Evolutionary conservation across 2,329 filamentous ascomycete genomes (phyloP).

Genomic region (Diaporthe ilicicola): DNA sequence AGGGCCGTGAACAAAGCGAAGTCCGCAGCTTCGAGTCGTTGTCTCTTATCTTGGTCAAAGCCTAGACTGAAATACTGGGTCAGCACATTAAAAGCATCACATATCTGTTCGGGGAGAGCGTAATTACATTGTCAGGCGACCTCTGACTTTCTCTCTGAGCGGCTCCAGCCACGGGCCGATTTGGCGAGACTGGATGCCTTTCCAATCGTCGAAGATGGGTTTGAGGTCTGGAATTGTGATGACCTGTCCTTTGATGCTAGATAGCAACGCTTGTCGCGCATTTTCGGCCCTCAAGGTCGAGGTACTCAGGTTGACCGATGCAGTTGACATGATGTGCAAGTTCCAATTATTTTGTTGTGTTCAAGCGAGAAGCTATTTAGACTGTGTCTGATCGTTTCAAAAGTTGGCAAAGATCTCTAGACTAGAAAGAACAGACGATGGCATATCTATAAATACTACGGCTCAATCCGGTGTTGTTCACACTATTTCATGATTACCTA

Average conservation of each 20-base stretch:
- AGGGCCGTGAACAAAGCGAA: constrained; percentile 37
- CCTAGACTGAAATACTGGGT: constrained; percentile 9
- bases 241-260: constrained; percentile 18
- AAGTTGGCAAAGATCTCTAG: too few relatives aligned
- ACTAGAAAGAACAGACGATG: too few relatives aligned
- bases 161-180: constrained; percentile 6
- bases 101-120: background rate
- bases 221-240: constrained; percentile 26
- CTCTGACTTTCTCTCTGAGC: background rate
- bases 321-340: background rate
- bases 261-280: constrained; percentile 15
- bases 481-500: too few relatives aligned
- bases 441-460: too few relatives aligned
- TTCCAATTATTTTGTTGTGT: too few relatives aligned
- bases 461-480: too few relatives aligned
- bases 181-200: background rate
- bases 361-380: too few relatives aligned
- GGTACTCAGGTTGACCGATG: background rate
- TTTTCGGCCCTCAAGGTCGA: background rate
- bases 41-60: constrained; percentile 29
- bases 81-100: background rate
- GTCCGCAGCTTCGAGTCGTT: constrained; percentile 35
- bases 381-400: too few relatives aligned
- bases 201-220: constrained; percentile 25
- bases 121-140: background rate